Conservation (phyloP, 768 basidiomycete species). For the Gymnopilus dilepis region DNA sequence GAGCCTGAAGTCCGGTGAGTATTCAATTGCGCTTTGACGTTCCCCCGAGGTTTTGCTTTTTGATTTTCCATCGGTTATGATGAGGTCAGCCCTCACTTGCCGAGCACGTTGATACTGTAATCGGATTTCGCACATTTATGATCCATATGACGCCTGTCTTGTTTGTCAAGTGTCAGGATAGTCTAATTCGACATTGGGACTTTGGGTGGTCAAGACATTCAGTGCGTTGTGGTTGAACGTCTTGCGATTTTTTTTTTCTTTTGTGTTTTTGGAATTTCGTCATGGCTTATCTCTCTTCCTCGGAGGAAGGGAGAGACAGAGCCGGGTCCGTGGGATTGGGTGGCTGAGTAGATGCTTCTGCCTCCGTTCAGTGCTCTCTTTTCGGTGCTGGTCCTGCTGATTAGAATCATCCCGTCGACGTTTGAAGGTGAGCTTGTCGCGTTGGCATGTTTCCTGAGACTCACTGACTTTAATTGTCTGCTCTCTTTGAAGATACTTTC, state of each 20-base stretch:
- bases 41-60: not conserved
- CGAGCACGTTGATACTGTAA: not conserved
- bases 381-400: not conserved
- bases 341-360: not conserved
- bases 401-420: not conserved
- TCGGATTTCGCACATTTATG: not conserved
- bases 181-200: slow-evolving; percentile 3
- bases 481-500: slow-evolving; percentile 3
- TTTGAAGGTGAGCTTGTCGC: not conserved
- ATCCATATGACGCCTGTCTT: not conserved
- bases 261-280: not conserved
- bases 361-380: not conserved
- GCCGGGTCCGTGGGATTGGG: not conserved
- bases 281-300: slow-evolving; percentile 2
- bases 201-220: not conserved
- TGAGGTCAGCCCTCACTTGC: not conserved
- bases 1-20: not conserved
- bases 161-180: slow-evolving; percentile 4
- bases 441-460: slow-evolving; percentile 3
- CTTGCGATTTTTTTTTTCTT: not conserved
- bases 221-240: not conserved
- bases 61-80: not conserved
- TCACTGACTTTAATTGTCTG: not conserved
- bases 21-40: not conserved
- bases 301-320: not conserved